Evolutionary conservation across 2,329 filamentous ascomycete genomes (phyloP), one percentile per base, ranked within the genome.

Genomic region (Xylaria sp.): DNA sequence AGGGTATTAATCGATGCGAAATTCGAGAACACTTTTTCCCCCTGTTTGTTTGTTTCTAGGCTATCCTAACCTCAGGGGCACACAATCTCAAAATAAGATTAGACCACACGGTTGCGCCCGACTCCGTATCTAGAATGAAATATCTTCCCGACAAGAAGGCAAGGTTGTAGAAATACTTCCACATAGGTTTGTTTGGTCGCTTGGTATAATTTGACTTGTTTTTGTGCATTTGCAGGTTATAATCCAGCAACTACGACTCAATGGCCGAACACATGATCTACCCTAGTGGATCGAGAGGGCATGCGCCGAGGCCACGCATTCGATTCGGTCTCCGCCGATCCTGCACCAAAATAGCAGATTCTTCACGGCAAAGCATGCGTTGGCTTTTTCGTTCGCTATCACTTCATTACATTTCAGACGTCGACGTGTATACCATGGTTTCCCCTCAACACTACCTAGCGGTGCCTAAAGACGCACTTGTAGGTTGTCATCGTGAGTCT

Each of bases 161-260:
- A 44, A 66, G 64, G 69, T 73, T 71, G 60, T 39, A 45, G 58
- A 63, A 66, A 22, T 54, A 64, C 31, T 69, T 49, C 55, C n/a
- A 49, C 55, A 51, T 33, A 22, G 27, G 39, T 49, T 71, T 61
- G 36, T 65, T 61, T 49, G 27, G 60, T 15, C 56, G 39, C 58
- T 63, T 64, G 39, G 27, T 61, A 62, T 42, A 11, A 3, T 38
- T 71, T 22, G 47, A 25, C 56, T 53, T 62, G 53, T 66, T 69
- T 69, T 70, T 63, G 54, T 56, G 62, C 47, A 68, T 73, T 68
- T 70, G 53, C 22, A 38, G 51, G 62, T 68, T 70, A 65, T 64
- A 29, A 61, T 71, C 63, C 71, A 62, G 71, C 68, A 76, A 76
- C 72, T 75, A 76, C 61, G 73, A 76, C 72, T 76, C 72, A 73